A percentile compares a stretch with the other conserved stretches of the same genome.
phyloP scores from a whole-genome alignment of 768 basidiomycete genomes.

The Boletus fagicola region DNA sequence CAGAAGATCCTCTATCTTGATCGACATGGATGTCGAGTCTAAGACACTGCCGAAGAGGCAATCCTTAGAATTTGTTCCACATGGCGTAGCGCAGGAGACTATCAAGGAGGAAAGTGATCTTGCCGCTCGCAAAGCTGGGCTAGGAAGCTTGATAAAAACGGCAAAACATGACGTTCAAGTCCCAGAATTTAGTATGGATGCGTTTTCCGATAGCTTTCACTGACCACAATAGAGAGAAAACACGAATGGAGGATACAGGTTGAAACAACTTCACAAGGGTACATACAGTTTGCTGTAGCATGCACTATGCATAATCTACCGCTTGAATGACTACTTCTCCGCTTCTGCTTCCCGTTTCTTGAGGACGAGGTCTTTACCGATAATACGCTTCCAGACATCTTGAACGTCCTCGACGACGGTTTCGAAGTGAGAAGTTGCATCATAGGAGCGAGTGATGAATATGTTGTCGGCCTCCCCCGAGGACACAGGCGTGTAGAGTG shows the following conservation, averaged over 20 bases:
- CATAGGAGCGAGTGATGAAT: conserved; percentile 96
- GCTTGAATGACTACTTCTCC: conserved; percentile 39
- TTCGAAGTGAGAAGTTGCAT: conserved; percentile 98
- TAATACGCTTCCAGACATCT: conserved; percentile 91
- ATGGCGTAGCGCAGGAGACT: conserved; percentile 28
- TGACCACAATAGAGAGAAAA: not conserved
- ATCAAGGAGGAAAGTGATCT: conserved; percentile 54
- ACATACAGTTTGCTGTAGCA: conserved; percentile 7
- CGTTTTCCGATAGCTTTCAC: conserved; percentile 50
- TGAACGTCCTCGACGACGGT: conserved; percentile 97
- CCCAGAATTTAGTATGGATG: conserved; percentile 85
- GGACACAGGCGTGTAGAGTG: conserved; percentile 86
- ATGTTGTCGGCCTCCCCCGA: conserved; percentile 83
- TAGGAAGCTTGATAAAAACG: conserved; percentile 87
- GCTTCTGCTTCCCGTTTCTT: conserved; percentile 82
- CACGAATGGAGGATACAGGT: conserved; percentile 5
- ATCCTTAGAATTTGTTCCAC: conserved; percentile 42
- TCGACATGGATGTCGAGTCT: conserved; percentile 82
- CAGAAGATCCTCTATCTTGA: conserved; percentile 72
- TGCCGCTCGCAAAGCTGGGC: conserved; percentile 62
- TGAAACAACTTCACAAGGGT: conserved; percentile 8
- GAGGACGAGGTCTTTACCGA: conserved; percentile 73
- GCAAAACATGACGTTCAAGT: conserved; percentile 84
- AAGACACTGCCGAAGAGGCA: conserved; percentile 54
- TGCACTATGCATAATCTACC: conserved; percentile 9